Percentiles rank a stretch among this genome's conserved stretches.
Evolutionary conservation across 2,329 filamentous ascomycete genomes (phyloP).

Genomic region (Massarina eburnea): DNA sequence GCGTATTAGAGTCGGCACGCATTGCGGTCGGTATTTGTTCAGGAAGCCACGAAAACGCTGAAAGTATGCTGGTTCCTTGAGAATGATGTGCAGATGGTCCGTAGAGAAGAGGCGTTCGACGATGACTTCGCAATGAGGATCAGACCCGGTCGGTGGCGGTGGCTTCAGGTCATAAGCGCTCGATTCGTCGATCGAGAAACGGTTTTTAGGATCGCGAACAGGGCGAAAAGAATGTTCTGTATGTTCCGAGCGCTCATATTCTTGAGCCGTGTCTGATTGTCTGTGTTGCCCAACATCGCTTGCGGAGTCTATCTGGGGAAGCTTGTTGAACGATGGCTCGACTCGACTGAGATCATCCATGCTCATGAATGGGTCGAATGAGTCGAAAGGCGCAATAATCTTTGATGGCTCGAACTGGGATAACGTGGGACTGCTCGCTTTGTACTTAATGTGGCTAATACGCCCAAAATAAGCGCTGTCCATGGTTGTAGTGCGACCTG

Average conservation of each 20-base stretch:
- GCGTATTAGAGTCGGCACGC: conserved; percentile 65
- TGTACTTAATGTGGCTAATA: conserved; percentile 3
- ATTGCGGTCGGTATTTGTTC: conserved; percentile 58
- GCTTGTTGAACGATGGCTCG: background rate
- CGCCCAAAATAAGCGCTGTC: conserved; percentile 2
- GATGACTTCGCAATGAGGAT: conserved; percentile 50
- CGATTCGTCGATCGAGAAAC: conserved; percentile 6
- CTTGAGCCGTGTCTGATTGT: background rate
- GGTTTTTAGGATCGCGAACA: background rate
- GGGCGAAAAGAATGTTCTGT: background rate
- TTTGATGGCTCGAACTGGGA: conserved; percentile 13
- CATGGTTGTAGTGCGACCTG: conserved; percentile 2
- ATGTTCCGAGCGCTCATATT: background rate
- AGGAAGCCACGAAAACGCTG: conserved; percentile 67
- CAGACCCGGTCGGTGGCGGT: conserved; percentile 22
- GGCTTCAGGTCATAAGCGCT: conserved; percentile 26
- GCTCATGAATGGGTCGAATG: background rate
- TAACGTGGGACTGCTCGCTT: conserved; percentile 16
- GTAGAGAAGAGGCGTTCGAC: conserved; percentile 65
- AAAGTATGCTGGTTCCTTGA: conserved; percentile 61
- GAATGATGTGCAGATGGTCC: conserved; percentile 64
- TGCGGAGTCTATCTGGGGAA: conserved; percentile 3
- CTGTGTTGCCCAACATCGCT: background rate
- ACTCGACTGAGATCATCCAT: conserved; percentile 2
- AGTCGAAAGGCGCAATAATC: conserved; percentile 2